These are phyloP conservation scores for Tetrahymena elliotti DNA, from an alignment of 73 alveolate species.

Conservation along the genomic window DNA sequence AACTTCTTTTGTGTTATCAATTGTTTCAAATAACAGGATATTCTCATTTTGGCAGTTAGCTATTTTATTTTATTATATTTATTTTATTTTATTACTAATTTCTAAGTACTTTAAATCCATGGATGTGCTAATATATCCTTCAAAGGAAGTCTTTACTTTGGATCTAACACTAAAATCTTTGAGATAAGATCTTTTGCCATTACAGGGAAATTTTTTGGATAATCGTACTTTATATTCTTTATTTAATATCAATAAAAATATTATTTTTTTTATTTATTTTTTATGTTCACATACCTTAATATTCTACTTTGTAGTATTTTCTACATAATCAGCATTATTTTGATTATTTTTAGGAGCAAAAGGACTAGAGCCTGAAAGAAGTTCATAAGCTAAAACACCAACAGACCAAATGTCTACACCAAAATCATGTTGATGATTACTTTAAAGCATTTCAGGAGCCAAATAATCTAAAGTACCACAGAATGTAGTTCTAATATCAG, in stretches of 20 bases:
- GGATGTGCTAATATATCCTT: constrained; percentile 80
- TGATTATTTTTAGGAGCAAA: constrained; percentile 48
- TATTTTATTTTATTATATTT: background rate
- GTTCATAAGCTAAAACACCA: constrained; percentile 76
- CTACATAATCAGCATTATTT: constrained; percentile 26
- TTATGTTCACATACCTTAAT: background rate
- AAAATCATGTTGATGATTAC: constrained; percentile 59
- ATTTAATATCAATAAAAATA: background rate
- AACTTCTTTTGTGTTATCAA: constrained; percentile 14
- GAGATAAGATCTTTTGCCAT: constrained; percentile 24
- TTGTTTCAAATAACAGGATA: background rate
- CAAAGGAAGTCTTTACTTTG: constrained; percentile 76
- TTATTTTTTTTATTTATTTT: background rate
- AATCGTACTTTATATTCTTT: constrained; percentile 4
- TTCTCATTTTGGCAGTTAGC: background rate
- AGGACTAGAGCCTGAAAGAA: constrained; percentile 73
- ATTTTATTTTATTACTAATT: background rate
- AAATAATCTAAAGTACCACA: constrained; percentile 96
- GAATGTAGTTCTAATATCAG: constrained; percentile 73
- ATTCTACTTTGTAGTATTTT: constrained; percentile 30
- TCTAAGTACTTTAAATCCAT: constrained; percentile 71
- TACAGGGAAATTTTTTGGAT: constrained; percentile 26
- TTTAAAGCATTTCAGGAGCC: constrained; percentile 66
- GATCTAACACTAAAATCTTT: constrained; percentile 65
- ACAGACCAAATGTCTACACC: constrained; percentile 84